Base-by-base conservation (phyloP, 192 early-diverging fungal genomes). In the Coemansia reversa region DNA sequence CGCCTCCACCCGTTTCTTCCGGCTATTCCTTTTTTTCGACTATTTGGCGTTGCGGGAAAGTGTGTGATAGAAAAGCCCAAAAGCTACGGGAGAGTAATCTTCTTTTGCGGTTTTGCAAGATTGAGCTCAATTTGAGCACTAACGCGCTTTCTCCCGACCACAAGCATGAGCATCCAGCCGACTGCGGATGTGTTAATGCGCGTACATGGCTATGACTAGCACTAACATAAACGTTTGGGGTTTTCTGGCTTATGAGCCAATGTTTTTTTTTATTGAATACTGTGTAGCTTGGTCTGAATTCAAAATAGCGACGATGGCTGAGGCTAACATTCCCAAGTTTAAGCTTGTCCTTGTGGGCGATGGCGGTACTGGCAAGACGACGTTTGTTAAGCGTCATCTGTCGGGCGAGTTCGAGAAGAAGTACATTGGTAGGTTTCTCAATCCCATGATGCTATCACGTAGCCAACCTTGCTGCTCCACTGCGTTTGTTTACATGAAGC, bases 321-420 rank as follows among this genome's bases (percentile, higher is more conserved):
- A 69, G 7, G 33, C 48, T 57, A 52, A 69, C 48, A 50, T 58
- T 32, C 79, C 79, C 70, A 75, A 75, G 62, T 81, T 81, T 65
- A 81, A 81, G 73, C 73, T 81, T 51, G 79, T 81, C 60, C 72
- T 98, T 75, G 96, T 99, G 76, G 95, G 97, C 62, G 96, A 97
- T 74, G 95, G 96, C 79, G 96, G 96, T 76, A 97, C 97, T 23
- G 97, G 97, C 69, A 99, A 99, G 87, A 99, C 97, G 65, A 99
- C 97, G 67, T 99, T 99, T 74, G 97, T 99, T 70, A 99, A 99
- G 89, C 95, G 97, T 72, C 97, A 99, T 74, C 90, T 93, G 83
- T 95, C 95, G 62, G 97, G 97, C 74, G 97, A 99, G 87, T 99
- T 98, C 70, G 97, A 99, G 83, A 99, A 99, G 94, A 97, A 96